These are phyloP conservation scores for Endotrypanum monterogeii DNA, from an alignment of 208 protist genomes.

Conservation along the genomic window DNA sequence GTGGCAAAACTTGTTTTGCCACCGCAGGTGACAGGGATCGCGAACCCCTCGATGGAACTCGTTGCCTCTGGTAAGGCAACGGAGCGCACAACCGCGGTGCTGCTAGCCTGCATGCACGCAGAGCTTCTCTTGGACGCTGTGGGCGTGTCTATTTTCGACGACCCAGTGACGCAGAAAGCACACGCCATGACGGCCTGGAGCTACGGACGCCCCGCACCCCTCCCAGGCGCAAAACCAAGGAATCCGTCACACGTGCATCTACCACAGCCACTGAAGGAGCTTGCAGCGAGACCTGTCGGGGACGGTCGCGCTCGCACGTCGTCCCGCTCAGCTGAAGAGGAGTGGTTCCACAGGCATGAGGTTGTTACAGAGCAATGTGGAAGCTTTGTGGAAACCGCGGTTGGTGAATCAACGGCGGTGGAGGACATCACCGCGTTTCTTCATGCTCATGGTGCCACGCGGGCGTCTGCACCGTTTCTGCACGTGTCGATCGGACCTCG, in stretches of 20 bases:
- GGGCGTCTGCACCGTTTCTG: slow-evolving; percentile 59
- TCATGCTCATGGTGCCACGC: slow-evolving; percentile 23
- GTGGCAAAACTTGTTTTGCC: slow-evolving; percentile 23
- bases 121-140: slow-evolving; percentile 84
- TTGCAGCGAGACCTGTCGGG: slow-evolving; percentile 10
- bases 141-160: slow-evolving; percentile 57
- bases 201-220: slow-evolving; percentile 73
- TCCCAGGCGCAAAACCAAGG: slow-evolving; percentile 43
- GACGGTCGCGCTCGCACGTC: slow-evolving; percentile 34
- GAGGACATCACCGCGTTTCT: slow-evolving; percentile 57
- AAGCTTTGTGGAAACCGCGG: slow-evolving; percentile 63
- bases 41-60: slow-evolving; percentile 9
- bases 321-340: slow-evolving; percentile 63
- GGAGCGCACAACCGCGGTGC: slow-evolving; percentile 46
- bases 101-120: slow-evolving; percentile 88
- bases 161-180: slow-evolving; percentile 56
- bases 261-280: slow-evolving; percentile 66
- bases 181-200: slow-evolving; percentile 80
- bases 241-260: slow-evolving; percentile 53
- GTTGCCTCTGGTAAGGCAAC: slow-evolving; percentile 74
- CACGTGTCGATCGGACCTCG: slow-evolving; percentile 44
- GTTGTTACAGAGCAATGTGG: slow-evolving; percentile 51
- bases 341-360: slow-evolving; percentile 61
- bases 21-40: slow-evolving; percentile 13
- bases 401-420: slow-evolving; percentile 47